Conservation (phyloP, 2,329 filamentous ascomycete genomes). For the Dothistroma pini region DNA sequence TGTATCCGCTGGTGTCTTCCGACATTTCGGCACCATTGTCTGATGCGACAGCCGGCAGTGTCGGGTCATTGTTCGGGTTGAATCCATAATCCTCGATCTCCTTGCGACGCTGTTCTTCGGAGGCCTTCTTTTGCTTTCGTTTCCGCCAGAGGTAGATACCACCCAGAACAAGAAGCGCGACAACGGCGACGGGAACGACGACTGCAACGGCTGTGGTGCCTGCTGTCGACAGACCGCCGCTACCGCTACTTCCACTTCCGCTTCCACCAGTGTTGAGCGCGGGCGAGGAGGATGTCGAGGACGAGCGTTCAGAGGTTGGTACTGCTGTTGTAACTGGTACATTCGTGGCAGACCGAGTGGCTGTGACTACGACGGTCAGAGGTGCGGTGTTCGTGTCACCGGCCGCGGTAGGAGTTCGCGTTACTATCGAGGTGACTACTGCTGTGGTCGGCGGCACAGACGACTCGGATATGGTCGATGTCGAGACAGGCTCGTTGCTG, state of each 20-base stretch:
- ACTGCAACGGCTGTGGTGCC: constrained; percentile 89
- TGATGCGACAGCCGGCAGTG: constrained; percentile 58
- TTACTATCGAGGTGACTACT: constrained; percentile 22
- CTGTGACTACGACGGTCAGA: constrained; percentile 18
- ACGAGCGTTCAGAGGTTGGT: neutral
- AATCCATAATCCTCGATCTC: constrained; percentile 97
- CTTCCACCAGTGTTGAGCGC: constrained; percentile 15
- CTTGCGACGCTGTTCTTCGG: constrained; percentile 84
- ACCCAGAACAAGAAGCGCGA: constrained; percentile 72
- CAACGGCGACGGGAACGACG: constrained; percentile 84
- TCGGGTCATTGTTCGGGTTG: constrained; percentile 95
- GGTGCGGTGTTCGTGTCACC: constrained; percentile 9
- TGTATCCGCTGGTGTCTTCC: constrained; percentile 78
- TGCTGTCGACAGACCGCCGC: constrained; percentile 54
- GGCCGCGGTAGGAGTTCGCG: constrained; percentile 10
- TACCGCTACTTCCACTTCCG: constrained; percentile 7
- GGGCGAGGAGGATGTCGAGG: constrained; percentile 11
- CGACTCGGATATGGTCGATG: constrained; percentile 16
- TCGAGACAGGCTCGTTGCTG: constrained; percentile 6
- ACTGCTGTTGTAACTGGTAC: constrained; percentile 11
- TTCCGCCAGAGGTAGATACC: constrained; percentile 84
- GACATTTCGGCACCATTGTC: constrained; percentile 64
- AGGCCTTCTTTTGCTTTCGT: constrained; percentile 78
- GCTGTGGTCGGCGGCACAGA: constrained; percentile 20
- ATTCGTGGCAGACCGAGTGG: constrained; percentile 10